A percentile compares a stretch with the other conserved stretches of the same genome.
Conservation (phyloP, 805 yeast species). For the Candida suzukii region DNA sequence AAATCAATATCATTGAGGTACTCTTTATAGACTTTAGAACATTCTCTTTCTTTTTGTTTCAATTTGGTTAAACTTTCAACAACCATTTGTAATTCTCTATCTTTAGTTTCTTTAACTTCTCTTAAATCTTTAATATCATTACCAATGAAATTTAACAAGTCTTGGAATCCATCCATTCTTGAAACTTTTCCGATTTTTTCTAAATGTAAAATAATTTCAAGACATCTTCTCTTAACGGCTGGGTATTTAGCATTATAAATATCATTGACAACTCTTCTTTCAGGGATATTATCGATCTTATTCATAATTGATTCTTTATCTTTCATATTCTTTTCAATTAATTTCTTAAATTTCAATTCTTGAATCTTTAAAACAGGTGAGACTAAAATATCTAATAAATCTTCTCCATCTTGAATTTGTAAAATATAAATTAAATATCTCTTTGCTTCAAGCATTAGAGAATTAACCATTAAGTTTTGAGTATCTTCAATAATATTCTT, state of each 20-base stretch:
- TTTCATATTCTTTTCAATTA: slow-evolving; percentile 42
- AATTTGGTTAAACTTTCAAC: slow-evolving; percentile 36
- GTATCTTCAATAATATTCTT: slow-evolving; percentile 29
- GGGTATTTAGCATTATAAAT: slow-evolving; percentile 45
- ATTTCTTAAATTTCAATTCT: slow-evolving; percentile 54
- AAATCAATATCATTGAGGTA: slow-evolving; percentile 41
- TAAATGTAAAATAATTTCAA: slow-evolving; percentile 69
- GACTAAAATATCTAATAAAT: slow-evolving; percentile 42
- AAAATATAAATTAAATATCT: slow-evolving; percentile 76
- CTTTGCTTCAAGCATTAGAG: slow-evolving; percentile 70
- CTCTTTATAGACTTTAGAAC: slow-evolving; percentile 36
- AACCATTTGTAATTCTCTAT: slow-evolving; percentile 34
- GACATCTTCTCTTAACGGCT: slow-evolving; percentile 67
- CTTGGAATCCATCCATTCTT: slow-evolving; percentile 69
- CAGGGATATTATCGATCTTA: slow-evolving; percentile 16
- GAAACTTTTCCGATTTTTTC: slow-evolving; percentile 61
- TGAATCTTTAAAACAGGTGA: slow-evolving; percentile 62
- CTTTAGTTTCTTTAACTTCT: slow-evolving; percentile 34
- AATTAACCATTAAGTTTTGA: slow-evolving; percentile 42
- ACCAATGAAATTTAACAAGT: slow-evolving; percentile 75
- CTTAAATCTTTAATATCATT: slow-evolving; percentile 55
- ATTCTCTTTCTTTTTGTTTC: slow-evolving; percentile 36
- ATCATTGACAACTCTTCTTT: slow-evolving; percentile 34
- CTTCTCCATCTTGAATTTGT: slow-evolving; percentile 75
- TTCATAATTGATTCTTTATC: slow-evolving; percentile 13